Base-by-base conservation (phyloP, 345 rosid species). In the Mercurialis annua region DNA sequence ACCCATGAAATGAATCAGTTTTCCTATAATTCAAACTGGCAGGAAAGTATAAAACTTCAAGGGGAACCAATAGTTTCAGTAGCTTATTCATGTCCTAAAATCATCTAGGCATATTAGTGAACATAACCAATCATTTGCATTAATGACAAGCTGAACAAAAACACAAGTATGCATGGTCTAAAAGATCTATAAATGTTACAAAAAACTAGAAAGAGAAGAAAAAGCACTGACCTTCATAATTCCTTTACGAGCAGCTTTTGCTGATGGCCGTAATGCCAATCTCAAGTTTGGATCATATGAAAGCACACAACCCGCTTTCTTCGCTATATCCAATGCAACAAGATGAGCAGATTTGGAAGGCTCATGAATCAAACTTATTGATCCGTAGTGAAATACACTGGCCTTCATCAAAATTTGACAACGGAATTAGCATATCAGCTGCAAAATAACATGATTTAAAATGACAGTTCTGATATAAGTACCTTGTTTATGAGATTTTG, bases 401-500 rank as follows among this genome's bases (percentile, higher is more conserved):
- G 50, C 64, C 64, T 57, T 49, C 64, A 36, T 40, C 48, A 42
- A 27, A 60, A 57, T 4, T n/a, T 31, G 10, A 10, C 4, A 57
- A 57, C 34, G n/a, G 38, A 34, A 9, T 18, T 34, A 18, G 42
- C 23, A 57, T 33, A 18, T 33, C 44, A 57, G 33, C 58, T 53
- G 15, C 58, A 53, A n/a, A n/a, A n/a, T 24, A 33, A 51, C 21
- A 26, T 4, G 29, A 11, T 23, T 21, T 20, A 51, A 27, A 36
- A 36, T 9, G 9, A 9, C 5, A 36, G 40, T 36, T 9, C 9
- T 36, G 38, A 56, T 14, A 16, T 2, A 31, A 14, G 30, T 57
- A 91, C 99, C 96, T 85, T 70, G 72, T 80, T 76, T 38, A 91
- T 81, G 23, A 91, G 84, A 71, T 86, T 77, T 46, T 64, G 61